Base-by-base conservation (phyloP, 176 grass and related monocot genomes). In the Oryza rufipogon region DNA sequence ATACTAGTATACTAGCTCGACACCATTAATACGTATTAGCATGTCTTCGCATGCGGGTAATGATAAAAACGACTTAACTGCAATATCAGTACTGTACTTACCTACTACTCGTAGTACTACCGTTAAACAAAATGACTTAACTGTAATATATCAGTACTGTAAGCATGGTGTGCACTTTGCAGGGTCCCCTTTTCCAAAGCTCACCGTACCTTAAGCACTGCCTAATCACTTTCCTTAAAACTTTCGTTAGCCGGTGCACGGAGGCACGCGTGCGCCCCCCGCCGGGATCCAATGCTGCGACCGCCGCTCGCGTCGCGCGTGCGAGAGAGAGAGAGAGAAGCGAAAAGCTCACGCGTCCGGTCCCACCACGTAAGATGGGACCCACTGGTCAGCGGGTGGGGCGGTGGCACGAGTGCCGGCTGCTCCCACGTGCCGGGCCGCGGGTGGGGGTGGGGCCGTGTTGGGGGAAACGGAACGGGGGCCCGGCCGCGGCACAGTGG, bases 391-490 rank as follows among this genome's bases (percentile, higher is more conserved):
- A 74, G 71, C 4, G 74, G 15, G 14, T 1, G 28, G 74, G 15
- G 14, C 2, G 28, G 16, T 56, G 5, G 14, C 42, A 6, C 46
- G 51, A 6, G 67, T 16, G 33, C 7, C 32, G n/a, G 3, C 6
- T 28, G 68, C 12, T n/a, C 84, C 33, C 74, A 79, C 76, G 84
- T 80, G 76, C 76, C 42, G 84, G 56, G 68, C 76, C 42, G 76
- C 56, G 28, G 28, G 20, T 33, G 0, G n/a, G 34, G 34, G 34
- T 5, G 4, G 34, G 34, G 34, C 34, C 34, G 34, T 36, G 34
- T 5, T 5, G 34, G 34, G 34, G 34, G 34, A 36, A 36, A 20
- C 11, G 36, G 66, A 39, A 17, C 38, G 49, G 7, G 14, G 28
- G 3, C 6, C n/a, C 9, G 66, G 38, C 5, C 13, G 39, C 23